Percentiles rank a stretch among this genome's conserved stretches.
Conservation (phyloP, 768 basidiomycete genomes). For the Rhodosporidiobolus sp. region DNA sequence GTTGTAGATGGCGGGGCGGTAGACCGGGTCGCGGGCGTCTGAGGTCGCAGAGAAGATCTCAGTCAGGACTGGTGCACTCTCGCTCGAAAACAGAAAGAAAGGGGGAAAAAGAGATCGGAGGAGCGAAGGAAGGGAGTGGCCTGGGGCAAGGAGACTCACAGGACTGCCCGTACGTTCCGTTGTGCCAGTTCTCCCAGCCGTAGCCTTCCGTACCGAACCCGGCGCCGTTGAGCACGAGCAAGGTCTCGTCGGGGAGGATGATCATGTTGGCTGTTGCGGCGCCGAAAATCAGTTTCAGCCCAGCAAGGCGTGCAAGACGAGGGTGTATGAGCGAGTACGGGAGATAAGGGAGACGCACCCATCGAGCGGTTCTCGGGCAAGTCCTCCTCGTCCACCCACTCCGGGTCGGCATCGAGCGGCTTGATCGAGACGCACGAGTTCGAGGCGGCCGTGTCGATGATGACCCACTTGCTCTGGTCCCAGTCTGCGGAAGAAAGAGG, state of each 20-base stretch:
- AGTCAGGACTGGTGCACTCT: rapidly evolving
- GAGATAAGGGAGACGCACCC: too few relatives aligned
- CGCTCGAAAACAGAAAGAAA: too few relatives aligned
- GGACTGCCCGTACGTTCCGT: too few relatives aligned
- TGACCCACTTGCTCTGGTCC: constrained; percentile 48
- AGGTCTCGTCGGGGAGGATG: constrained; percentile 20
- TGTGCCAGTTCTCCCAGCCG: not conserved
- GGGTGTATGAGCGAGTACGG: too few relatives aligned
- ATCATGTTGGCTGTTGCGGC: constrained; percentile 48
- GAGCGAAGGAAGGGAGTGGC: too few relatives aligned
- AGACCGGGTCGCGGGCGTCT: constrained; percentile 71
- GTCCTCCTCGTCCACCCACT: constrained; percentile 66
- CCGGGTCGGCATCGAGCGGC: constrained; percentile 63
- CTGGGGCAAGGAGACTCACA: not conserved
- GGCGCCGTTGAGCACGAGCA: constrained; percentile 23
- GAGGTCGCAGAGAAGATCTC: too few relatives aligned
- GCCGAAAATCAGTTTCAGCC: too few relatives aligned
- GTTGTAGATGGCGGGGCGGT: constrained; percentile 72
- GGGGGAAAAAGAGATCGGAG: constrained; percentile 47
- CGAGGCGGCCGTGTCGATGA: constrained; percentile 29
- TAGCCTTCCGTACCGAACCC: constrained; percentile 8
- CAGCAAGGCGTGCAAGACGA: too few relatives aligned
- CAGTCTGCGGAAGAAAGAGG: constrained; percentile 54
- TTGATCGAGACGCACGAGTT: constrained; percentile 76
- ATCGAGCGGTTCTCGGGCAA: constrained; percentile 62